phyloP scores from a whole-genome alignment of 176 grass and related monocot species.

The Musa itinerans region DNA sequence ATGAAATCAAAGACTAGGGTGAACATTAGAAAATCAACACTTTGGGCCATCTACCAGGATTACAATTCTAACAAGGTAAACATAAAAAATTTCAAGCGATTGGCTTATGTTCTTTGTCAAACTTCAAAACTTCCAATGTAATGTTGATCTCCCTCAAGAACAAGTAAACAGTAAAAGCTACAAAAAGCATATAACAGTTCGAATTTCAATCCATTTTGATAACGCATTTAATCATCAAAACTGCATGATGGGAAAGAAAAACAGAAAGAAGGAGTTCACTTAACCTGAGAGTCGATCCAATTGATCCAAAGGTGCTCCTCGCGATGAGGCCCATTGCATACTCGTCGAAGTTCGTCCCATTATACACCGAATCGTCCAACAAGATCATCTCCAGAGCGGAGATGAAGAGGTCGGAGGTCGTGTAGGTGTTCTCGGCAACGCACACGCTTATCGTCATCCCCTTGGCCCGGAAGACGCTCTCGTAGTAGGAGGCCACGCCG shows the following conservation, averaged over 20 bases:
- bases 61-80: background rate
- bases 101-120: background rate
- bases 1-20: background rate
- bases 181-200: too few relatives aligned
- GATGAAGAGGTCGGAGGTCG: constrained; percentile 61
- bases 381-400: constrained; percentile 71
- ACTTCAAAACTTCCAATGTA: background rate
- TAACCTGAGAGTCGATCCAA: constrained; percentile 53
- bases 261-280: background rate
- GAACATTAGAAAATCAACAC: background rate
- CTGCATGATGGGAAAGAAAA: background rate
- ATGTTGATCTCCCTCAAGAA: background rate
- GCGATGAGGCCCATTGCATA: constrained; percentile 81
- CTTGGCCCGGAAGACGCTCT: constrained; percentile 58
- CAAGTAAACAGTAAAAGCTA: background rate
- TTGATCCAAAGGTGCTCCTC: constrained; percentile 71
- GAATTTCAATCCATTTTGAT: too few relatives aligned
- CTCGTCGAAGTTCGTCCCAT: constrained; percentile 48
- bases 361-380: constrained; percentile 71
- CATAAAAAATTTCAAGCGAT: background rate
- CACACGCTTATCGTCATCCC: constrained; percentile 59
- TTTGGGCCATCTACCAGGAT: background rate
- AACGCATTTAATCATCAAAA: background rate
- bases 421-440: constrained; percentile 62
- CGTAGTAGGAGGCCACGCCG: constrained; percentile 69